A percentile compares a stretch with the other conserved stretches of the same genome.
Evolutionary conservation across 2,329 filamentous ascomycete genomes (phyloP).

Genomic region (Fusarium sp.): DNA sequence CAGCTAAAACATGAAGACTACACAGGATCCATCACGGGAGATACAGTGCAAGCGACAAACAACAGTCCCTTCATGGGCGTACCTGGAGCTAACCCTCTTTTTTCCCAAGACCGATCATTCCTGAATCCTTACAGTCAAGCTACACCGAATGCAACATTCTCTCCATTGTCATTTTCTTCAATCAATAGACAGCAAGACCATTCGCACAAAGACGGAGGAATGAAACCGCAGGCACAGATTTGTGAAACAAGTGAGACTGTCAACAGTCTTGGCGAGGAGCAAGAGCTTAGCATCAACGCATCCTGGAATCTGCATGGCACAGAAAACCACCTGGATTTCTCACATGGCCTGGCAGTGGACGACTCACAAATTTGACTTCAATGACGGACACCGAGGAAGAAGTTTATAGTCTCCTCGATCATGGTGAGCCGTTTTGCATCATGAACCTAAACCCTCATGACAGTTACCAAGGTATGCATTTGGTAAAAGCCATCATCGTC

Average conservation of each 20-base stretch:
- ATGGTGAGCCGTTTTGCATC: background rate
- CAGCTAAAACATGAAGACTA: conserved; percentile 49
- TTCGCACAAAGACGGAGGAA: conserved; percentile 32
- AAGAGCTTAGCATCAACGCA: conserved; percentile 41
- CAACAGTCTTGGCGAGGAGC: conserved; percentile 36
- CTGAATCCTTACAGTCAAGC: conserved; percentile 45
- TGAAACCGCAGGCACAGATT: conserved; percentile 45
- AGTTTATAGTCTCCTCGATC: background rate
- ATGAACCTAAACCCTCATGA: background rate
- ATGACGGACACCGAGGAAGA: background rate
- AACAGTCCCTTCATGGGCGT: conserved; percentile 47
- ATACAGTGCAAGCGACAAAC: conserved; percentile 36
- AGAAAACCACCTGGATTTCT: conserved; percentile 40
- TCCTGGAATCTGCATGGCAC: conserved; percentile 45
- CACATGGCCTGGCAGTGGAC: conserved; percentile 42
- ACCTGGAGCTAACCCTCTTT: conserved; percentile 51
- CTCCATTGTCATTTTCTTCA: conserved; percentile 49
- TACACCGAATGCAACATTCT: conserved; percentile 36
- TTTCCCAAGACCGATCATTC: conserved; percentile 50
- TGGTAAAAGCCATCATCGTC: background rate
- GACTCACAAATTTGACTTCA: conserved; percentile 44
- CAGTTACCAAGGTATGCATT: background rate
- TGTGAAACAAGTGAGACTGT: conserved; percentile 43
- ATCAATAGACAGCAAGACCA: conserved; percentile 46
- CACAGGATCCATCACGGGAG: conserved; percentile 29